Conservation (phyloP, 2,329 filamentous ascomycete species). For the Trichoderma hamatum region DNA sequence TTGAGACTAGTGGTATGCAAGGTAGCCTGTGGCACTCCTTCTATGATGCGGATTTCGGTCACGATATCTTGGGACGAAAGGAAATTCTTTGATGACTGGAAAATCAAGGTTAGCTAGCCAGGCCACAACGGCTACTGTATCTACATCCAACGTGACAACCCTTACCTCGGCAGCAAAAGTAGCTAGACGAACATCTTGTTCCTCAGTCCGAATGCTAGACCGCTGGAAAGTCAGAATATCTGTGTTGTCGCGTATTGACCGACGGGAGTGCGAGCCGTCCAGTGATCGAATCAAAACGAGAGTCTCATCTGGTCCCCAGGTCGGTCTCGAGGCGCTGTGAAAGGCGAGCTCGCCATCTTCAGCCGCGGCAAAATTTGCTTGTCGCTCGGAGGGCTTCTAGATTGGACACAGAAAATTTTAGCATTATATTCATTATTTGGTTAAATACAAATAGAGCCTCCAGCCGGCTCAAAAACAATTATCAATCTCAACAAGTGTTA, state of each 20-base stretch:
- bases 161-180: constrained; percentile 61
- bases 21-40: constrained; percentile 63
- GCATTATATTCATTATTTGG: constrained; percentile 44
- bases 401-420: constrained; percentile 49
- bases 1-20: constrained; percentile 45
- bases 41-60: constrained; percentile 56
- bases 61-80: constrained; percentile 58
- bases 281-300: constrained; percentile 60
- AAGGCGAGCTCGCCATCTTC: constrained; percentile 66
- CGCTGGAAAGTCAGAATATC: constrained; percentile 42
- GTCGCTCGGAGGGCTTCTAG: constrained; percentile 87
- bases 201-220: constrained; percentile 62
- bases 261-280: constrained; percentile 46
- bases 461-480: constrained; percentile 29
- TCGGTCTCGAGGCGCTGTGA: constrained; percentile 74
- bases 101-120: constrained; percentile 26
- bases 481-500: constrained; percentile 35
- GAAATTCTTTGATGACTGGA: constrained; percentile 57
- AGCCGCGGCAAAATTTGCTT: constrained; percentile 69
- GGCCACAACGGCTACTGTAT: not conserved
- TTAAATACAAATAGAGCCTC: constrained; percentile 41
- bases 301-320: constrained; percentile 75
- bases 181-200: constrained; percentile 66
- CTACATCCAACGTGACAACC: not conserved
- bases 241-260: constrained; percentile 32